Conservation (phyloP, 495 filamentous ascomycete genomes). For the Letharia lupina region DNA sequence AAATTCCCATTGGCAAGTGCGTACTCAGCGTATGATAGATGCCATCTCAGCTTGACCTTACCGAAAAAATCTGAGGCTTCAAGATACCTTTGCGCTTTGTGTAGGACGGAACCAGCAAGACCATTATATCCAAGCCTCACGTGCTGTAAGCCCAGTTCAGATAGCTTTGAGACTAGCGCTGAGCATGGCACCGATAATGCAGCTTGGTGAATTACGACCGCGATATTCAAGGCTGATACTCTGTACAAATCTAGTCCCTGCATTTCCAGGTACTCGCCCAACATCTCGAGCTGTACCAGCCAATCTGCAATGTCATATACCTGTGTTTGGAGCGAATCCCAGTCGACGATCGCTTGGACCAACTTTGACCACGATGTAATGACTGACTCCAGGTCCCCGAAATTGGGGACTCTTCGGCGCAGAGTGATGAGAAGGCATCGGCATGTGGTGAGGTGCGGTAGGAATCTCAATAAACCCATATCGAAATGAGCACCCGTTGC, state of each 20-base stretch:
- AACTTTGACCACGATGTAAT: slow-evolving; percentile 47
- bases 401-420: slow-evolving; percentile 40
- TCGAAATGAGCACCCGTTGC: slow-evolving; percentile 42
- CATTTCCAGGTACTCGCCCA: slow-evolving; percentile 72
- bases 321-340: slow-evolving; percentile 41
- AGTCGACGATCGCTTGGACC: slow-evolving; percentile 39
- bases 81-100: slow-evolving; percentile 46
- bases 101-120: slow-evolving; percentile 59
- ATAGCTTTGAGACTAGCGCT: slow-evolving; percentile 49
- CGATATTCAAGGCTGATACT: slow-evolving; percentile 40
- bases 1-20: slow-evolving; percentile 55
- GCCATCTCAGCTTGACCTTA: slow-evolving; percentile 46
- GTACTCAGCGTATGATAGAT: slow-evolving; percentile 68
- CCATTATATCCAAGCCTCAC: slow-evolving; percentile 67
- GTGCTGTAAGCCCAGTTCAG: slow-evolving; percentile 60
- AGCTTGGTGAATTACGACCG: slow-evolving; percentile 46
- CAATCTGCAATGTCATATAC: slow-evolving; percentile 56
- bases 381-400: slow-evolving; percentile 40
- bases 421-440: slow-evolving; percentile 47
- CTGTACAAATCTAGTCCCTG: slow-evolving; percentile 48
- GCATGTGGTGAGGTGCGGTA: slow-evolving; percentile 51
- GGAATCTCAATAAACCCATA: slow-evolving; percentile 41
- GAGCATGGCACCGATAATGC: slow-evolving; percentile 39
- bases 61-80: slow-evolving; percentile 32
- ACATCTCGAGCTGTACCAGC: slow-evolving; percentile 52